Evolutionary conservation across 495 filamentous ascomycete species (phyloP).

Genomic region (Hyphodiscus hymeniophilus): DNA sequence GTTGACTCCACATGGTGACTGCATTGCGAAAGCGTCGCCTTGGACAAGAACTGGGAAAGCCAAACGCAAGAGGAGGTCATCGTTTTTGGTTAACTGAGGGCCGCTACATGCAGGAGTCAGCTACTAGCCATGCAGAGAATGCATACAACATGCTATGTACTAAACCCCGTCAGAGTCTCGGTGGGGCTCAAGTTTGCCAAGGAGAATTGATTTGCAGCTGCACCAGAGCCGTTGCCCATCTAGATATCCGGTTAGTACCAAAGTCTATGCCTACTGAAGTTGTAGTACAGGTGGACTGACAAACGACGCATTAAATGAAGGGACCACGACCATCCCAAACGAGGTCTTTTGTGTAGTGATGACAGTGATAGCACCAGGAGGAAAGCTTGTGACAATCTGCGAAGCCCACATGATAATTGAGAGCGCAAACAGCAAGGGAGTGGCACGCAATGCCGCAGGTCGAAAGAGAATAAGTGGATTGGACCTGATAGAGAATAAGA

Average conservation of each 20-base stretch:
- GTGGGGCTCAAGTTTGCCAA: background rate
- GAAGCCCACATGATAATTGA: constrained; percentile 7
- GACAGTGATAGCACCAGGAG: constrained; percentile 16
- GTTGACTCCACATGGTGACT: constrained; percentile 15
- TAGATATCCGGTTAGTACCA: background rate
- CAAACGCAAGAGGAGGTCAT: too few relatives aligned
- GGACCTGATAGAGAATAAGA: constrained; percentile 9
- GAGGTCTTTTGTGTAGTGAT: background rate
- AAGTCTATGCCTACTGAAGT: background rate
- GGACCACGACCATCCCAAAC: background rate
- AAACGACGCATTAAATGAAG: constrained; percentile 15
- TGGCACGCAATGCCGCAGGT: constrained; percentile 1
- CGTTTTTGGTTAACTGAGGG: background rate
- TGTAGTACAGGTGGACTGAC: background rate
- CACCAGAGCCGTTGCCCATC: constrained; percentile 17
- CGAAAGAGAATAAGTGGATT: constrained; percentile 12
- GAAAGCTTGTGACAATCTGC: constrained; percentile 13
- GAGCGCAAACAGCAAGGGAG: constrained; percentile 7
- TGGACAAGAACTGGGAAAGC: too few relatives aligned
- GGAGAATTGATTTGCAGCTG: constrained; percentile 6
- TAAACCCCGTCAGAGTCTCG: constrained; percentile 1
- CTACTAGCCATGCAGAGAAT: too few relatives aligned
- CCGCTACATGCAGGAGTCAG: too few relatives aligned
- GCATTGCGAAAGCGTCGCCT: constrained; percentile 2
- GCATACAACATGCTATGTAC: constrained; percentile 1